A percentile compares a stretch with the other conserved stretches of the same genome.
Conservation (phyloP, 2,329 filamentous ascomycete species). For the Aspergillus flavus region DNA sequence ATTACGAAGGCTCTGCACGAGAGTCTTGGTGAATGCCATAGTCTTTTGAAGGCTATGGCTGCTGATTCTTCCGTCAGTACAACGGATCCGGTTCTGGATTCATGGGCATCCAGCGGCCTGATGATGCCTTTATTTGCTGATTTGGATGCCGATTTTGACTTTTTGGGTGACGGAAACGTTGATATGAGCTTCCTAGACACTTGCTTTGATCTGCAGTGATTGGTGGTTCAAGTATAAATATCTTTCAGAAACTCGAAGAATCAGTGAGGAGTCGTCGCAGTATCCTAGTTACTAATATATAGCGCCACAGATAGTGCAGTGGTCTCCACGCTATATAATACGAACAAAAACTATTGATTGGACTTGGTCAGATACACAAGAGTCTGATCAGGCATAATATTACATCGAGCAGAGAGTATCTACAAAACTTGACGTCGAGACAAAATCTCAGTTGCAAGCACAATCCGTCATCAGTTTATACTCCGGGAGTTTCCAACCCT, state of each 20-base stretch:
- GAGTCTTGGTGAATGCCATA: slow-evolving; percentile 6
- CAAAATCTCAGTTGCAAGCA: not conserved
- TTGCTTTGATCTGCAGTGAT: not conserved
- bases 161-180: not conserved
- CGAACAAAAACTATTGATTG: not conserved
- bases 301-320: not conserved
- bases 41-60: not conserved
- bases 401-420: not conserved
- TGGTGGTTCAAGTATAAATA: not conserved
- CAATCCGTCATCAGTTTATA: slow-evolving; percentile 25
- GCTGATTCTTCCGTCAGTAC: not conserved
- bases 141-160: not conserved
- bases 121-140: not conserved
- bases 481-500: slow-evolving; percentile 41
- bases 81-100: not conserved
- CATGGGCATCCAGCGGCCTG: not conserved
- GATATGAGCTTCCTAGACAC: not conserved
- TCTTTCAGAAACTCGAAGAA: not conserved
- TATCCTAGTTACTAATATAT: not conserved
- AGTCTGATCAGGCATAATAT: not conserved
- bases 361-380: not conserved
- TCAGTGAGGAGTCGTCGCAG: not conserved
- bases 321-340: not conserved
- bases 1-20: slow-evolving; percentile 5
- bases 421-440: no score